Conservation (phyloP, 1,284 basidiomycete genomes). For the Ceratorhiza oryzae-sativae region DNA sequence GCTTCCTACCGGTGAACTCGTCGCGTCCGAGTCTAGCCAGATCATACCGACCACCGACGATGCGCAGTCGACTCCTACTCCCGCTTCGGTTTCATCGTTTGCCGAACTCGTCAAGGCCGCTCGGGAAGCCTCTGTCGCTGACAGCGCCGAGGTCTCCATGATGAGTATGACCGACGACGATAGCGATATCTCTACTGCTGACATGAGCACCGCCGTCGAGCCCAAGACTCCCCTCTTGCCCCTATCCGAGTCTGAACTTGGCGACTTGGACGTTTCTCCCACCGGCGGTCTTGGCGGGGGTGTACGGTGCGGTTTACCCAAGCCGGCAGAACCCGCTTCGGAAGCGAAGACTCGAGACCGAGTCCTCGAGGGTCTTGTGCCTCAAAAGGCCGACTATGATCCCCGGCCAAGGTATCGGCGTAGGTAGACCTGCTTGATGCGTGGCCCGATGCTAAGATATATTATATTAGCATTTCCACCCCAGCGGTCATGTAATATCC, state of each 20-base stretch:
- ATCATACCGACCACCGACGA: not conserved
- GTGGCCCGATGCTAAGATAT: not conserved
- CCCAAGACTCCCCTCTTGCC: conserved; percentile 16
- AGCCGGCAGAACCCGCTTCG: not conserved
- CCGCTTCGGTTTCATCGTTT: conserved; percentile 25
- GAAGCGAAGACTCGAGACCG: not conserved
- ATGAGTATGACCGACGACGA: conserved; percentile 37
- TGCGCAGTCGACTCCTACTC: conserved; percentile 20
- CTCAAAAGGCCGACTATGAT: not conserved
- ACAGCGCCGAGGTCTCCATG: conserved; percentile 33
- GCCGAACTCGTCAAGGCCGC: conserved; percentile 25
- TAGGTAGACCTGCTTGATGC: not conserved
- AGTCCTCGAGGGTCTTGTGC: conserved; percentile 7
- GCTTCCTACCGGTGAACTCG: not conserved
- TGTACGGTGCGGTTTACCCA: conserved; percentile 7
- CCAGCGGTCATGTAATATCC: conserved; percentile 34
- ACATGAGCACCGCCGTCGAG: conserved; percentile 12
- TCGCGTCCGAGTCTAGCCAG: conserved; percentile 7
- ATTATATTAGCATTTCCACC: conserved; percentile 22
- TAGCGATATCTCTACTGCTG: conserved; percentile 27
- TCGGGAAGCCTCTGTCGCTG: not conserved
- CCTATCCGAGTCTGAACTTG: not conserved
- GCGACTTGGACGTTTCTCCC: conserved; percentile 21
- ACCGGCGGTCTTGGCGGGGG: conserved; percentile 25
- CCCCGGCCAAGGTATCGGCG: conserved; percentile 16